phyloP scores from a whole-genome alignment of 2,329 filamentous ascomycete species.

The Diaporthe capsici region DNA sequence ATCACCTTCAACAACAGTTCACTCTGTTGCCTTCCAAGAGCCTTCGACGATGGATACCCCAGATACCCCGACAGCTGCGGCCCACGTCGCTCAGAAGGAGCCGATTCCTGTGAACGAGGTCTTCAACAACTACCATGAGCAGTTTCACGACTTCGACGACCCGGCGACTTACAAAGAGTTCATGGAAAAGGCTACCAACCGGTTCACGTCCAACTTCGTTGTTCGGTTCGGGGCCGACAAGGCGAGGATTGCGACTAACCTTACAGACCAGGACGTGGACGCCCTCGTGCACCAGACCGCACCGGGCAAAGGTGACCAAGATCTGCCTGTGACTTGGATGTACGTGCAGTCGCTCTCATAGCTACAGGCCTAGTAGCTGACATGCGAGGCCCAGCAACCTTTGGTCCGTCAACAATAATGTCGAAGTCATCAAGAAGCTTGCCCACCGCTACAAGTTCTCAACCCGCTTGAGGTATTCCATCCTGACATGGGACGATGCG shows the following conservation, averaged over 20 bases:
- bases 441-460: slow-evolving; percentile 78
- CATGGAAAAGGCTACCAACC: slow-evolving; percentile 56
- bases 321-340: slow-evolving; percentile 76
- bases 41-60: slow-evolving; percentile 39
- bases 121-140: slow-evolving; percentile 39
- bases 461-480: slow-evolving; percentile 69
- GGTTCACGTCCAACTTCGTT: slow-evolving; percentile 69
- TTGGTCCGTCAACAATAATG: slow-evolving; percentile 76
- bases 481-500: slow-evolving; percentile 66
- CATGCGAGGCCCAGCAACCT: slow-evolving; percentile 67
- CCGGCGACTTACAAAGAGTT: slow-evolving; percentile 60
- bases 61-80: slow-evolving; percentile 38
- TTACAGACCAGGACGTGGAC: slow-evolving; percentile 59
- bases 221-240: slow-evolving; percentile 73
- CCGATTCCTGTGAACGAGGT: slow-evolving; percentile 31
- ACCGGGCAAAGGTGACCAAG: slow-evolving; percentile 52
- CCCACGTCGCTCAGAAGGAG: slow-evolving; percentile 5
- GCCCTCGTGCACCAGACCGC: slow-evolving; percentile 52
- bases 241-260: slow-evolving; percentile 69
- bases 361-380: slow-evolving; percentile 36
- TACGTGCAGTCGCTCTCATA: slow-evolving; percentile 52
- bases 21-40: slow-evolving; percentile 17
- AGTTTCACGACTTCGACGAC: slow-evolving; percentile 69
- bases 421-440: slow-evolving; percentile 66
- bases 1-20: neutral